phyloP scores from a whole-genome alignment of 192 early-diverging fungal genomes.

The Mortierella claussenii region DNA sequence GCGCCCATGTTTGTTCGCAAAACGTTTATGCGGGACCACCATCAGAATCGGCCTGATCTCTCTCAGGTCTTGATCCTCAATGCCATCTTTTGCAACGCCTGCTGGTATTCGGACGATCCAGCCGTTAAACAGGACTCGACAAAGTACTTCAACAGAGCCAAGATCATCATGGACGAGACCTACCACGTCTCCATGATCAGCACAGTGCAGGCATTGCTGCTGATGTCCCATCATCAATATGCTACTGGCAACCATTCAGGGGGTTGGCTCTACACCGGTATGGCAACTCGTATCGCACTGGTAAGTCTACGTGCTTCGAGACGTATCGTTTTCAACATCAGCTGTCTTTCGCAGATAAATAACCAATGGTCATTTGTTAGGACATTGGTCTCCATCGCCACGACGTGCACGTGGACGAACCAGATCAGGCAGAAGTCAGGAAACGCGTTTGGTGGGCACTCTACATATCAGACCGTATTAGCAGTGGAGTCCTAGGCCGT shows the following conservation, averaged over 20 bases:
- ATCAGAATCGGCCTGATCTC: slow-evolving; percentile 30
- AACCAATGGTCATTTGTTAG: too few species aligned
- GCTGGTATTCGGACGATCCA: slow-evolving; percentile 52
- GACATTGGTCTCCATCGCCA: slow-evolving; percentile 37
- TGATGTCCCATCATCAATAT: slow-evolving; percentile 75
- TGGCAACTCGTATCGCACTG: slow-evolving; percentile 60
- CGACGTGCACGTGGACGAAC: slow-evolving; percentile 12
- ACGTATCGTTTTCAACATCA: too few species aligned
- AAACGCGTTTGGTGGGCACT: slow-evolving; percentile 37
- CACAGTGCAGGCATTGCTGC: slow-evolving; percentile 71
- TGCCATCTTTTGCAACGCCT: slow-evolving; percentile 61
- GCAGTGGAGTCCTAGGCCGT: slow-evolving; percentile 21
- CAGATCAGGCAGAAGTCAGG: slow-evolving; percentile 26
- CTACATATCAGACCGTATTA: slow-evolving; percentile 26
- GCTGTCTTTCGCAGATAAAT: too few species aligned
- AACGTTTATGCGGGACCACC: slow-evolving; percentile 39
- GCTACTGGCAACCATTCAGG: slow-evolving; percentile 67
- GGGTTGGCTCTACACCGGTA: slow-evolving; percentile 75
- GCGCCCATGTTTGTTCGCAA: slow-evolving; percentile 73
- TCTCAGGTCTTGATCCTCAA: slow-evolving; percentile 60
- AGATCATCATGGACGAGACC: slow-evolving; percentile 73
- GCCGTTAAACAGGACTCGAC: slow-evolving; percentile 39
- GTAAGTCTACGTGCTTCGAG: too few species aligned
- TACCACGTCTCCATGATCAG: slow-evolving; percentile 66
- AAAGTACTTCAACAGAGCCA: slow-evolving; percentile 74